A percentile compares a stretch with the other conserved stretches of the same genome.
phyloP scores from a whole-genome alignment of 2,329 filamentous ascomycete species.

The Colletotrichum lupini region DNA sequence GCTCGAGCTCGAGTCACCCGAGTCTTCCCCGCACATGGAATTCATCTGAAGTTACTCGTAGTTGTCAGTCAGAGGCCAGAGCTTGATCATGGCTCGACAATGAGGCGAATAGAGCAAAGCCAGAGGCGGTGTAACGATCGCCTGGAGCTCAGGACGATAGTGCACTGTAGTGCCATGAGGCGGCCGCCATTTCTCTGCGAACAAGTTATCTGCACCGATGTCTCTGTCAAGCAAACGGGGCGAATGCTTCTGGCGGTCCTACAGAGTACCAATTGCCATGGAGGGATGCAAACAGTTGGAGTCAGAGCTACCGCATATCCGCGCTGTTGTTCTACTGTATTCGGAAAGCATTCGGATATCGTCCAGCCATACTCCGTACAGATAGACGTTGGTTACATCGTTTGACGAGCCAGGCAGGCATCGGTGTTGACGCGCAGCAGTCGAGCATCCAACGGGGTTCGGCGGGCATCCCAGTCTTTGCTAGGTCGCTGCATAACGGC shows the following conservation, averaged over 20 bases:
- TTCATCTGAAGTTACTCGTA: neutral
- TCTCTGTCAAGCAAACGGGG: neutral
- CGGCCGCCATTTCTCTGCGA: neutral
- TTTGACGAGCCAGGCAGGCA: conserved; percentile 1
- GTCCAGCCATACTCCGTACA: too few relatives aligned
- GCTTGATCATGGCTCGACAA: neutral
- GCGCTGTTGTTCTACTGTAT: neutral
- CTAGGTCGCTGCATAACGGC: neutral
- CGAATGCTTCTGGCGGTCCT: neutral
- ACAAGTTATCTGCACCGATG: neutral
- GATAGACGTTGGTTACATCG: neutral
- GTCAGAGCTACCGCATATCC: neutral
- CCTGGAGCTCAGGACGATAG: neutral
- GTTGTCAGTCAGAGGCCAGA: neutral
- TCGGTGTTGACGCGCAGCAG: conserved; percentile 17
- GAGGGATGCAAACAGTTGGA: neutral
- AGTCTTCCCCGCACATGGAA: neutral
- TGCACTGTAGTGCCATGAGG: neutral
- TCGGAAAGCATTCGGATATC: neutral
- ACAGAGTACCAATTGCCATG: neutral
- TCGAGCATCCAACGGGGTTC: neutral
- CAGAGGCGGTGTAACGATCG: neutral
- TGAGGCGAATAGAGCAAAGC: neutral
- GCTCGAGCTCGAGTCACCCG: conserved; percentile 7
- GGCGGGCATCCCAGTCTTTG: neutral